Base-by-base conservation (phyloP, 2,329 filamentous ascomycete species). In the Fusarium metavorans region DNA sequence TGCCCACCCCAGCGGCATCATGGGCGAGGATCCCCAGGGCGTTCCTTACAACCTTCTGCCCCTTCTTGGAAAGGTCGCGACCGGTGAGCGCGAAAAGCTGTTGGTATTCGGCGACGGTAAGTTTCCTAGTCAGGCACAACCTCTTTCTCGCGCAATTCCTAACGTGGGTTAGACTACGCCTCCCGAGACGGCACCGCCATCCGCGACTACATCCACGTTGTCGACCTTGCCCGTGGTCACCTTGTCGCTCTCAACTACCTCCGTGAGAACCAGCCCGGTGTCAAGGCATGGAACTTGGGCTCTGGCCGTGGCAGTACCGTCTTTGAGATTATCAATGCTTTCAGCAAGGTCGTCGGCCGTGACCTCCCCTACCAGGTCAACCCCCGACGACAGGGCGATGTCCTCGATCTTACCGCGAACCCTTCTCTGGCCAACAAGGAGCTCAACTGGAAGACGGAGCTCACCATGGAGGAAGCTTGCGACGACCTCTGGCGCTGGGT, bases 21-120 rank as follows among this genome's bases (percentile, higher is more conserved):
- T 99, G 95, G 97, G 97, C 78, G 97, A 99, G 87, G 97, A 99
- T 84, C 97, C 97, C 54, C 93, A 97, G 83, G 97, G 97, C 69
- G 91, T 98, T 25, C 97, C 97, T 1, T 98, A 95, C 89, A 99
- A 99, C 87, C 89, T 99, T 73, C 91, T 99, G 50, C 97, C 97
- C 20, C 88, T 99, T 70, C 90, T 99, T 27, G 97, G 96, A 66
- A 95, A 98, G 87, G 97, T 99, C 52, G 97, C 97, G 16, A 97
- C 97, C 34, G 97, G 97, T 78, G 95, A 98, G 82, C 91, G 96
- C 75, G 94, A 97, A 81, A 98, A 98, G 88, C 89, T 99, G 61
- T 86, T 98, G 69, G 95, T 99, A 13, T 99, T 97, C 82, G 97
- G 97, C 73, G 93, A 98, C 77, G 95, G 94, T 97, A 85, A 83